Conservation (phyloP, 495 filamentous ascomycete species). For the Penicillium antarcticum region DNA sequence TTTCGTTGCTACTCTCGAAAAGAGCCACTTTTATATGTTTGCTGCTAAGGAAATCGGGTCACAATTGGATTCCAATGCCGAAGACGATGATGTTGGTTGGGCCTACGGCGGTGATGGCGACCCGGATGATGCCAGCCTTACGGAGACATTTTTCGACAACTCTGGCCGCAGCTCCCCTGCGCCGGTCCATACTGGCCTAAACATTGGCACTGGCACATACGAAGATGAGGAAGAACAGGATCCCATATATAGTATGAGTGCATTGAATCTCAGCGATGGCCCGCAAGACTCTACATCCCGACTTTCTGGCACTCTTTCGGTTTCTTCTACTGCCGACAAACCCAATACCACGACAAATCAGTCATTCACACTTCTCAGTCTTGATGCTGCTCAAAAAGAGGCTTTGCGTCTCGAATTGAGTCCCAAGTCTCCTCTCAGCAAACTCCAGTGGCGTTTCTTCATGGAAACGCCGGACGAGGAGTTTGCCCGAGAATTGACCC, state of each 20-base stretch:
- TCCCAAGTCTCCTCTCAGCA: conserved; percentile 59
- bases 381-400: conserved; percentile 73
- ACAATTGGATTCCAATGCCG: conserved; percentile 58
- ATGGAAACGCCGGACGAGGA: conserved; percentile 77
- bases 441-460: conserved; percentile 77
- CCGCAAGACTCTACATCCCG: conserved; percentile 35
- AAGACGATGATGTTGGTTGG: conserved; percentile 84
- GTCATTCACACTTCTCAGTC: conserved; percentile 47
- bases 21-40: conserved; percentile 70
- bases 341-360: conserved; percentile 39
- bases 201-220: conserved; percentile 21
- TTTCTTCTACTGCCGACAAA: conserved; percentile 37
- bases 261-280: conserved; percentile 42
- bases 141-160: conserved; percentile 38
- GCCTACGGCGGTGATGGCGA: conserved; percentile 59
- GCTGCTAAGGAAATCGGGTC: conserved; percentile 78
- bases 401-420: conserved; percentile 63
- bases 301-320: conserved; percentile 42
- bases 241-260: conserved; percentile 41
- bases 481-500: conserved; percentile 86
- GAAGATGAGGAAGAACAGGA: conserved; percentile 38
- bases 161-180: conserved; percentile 40
- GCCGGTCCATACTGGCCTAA: conserved; percentile 25
- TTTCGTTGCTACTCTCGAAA: conserved; percentile 67
- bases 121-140: conserved; percentile 36